These are phyloP conservation scores for Physcia stellaris DNA, from an alignment of 495 filamentous ascomycete genomes.

Conservation along the genomic window DNA sequence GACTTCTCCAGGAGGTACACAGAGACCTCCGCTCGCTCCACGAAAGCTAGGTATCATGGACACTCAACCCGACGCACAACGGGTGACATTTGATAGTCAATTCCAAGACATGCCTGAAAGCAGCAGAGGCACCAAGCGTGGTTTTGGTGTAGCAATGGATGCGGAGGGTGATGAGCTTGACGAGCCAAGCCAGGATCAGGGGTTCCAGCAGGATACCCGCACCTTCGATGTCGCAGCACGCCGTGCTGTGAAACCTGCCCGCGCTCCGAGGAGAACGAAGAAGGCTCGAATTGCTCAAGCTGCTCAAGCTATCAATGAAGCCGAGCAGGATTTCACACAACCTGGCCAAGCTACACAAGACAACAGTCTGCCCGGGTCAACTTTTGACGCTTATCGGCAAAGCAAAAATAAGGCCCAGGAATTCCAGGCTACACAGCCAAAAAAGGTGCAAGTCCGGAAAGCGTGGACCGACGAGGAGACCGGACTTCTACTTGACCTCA, in stretches of 20 bases:
- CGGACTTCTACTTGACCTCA: constrained; percentile 31
- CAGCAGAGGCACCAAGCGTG: constrained; percentile 1
- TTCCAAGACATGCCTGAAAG: not conserved
- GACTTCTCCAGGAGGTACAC: constrained; percentile 2
- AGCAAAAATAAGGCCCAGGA: constrained; percentile 10
- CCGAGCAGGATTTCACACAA: no score
- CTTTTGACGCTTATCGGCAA: constrained; percentile 4
- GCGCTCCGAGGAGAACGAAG: no score
- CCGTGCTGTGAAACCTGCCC: constrained; percentile 6
- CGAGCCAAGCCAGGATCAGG: constrained; percentile 10
- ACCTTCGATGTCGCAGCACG: constrained; percentile 5
- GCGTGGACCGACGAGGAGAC: constrained; percentile 36
- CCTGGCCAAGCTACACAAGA: no score
- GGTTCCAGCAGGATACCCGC: constrained; percentile 14
- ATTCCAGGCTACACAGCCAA: not conserved
- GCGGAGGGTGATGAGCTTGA: not conserved
- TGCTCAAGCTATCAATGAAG: no score
- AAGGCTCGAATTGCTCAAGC: no score
- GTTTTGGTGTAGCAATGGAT: constrained; percentile 3
- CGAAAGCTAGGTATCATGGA: constrained; percentile 22
- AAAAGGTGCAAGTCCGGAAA: constrained; percentile 29
- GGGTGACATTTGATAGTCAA: constrained; percentile 15
- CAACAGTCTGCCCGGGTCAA: constrained; percentile 1
- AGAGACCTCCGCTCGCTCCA: constrained; percentile 7
- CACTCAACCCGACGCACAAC: constrained; percentile 21